These are phyloP conservation scores for Penicillium flavigenum DNA, from an alignment of 495 filamentous ascomycete genomes.

Conservation along the genomic window DNA sequence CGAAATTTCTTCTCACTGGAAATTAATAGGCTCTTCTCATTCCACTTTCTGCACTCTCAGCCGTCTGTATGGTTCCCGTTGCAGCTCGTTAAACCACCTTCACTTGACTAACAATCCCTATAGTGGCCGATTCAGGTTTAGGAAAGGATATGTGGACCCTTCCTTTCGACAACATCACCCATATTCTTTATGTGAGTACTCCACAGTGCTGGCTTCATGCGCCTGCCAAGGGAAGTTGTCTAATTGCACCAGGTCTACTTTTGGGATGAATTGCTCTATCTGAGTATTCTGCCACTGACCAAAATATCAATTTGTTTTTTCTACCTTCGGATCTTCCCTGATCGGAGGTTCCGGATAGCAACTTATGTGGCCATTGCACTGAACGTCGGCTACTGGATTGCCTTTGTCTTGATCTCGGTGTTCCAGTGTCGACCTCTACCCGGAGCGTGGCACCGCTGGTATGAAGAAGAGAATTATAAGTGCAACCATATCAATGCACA, in stretches of 20 bases:
- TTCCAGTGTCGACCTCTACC: slow-evolving; percentile 45
- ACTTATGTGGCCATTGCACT: slow-evolving; percentile 36
- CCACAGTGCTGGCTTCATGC: not conserved
- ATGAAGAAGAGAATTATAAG: slow-evolving; percentile 34
- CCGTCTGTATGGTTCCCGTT: slow-evolving; percentile 22
- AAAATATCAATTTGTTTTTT: slow-evolving; percentile 44
- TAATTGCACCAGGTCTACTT: slow-evolving; percentile 25
- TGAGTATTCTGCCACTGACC: slow-evolving; percentile 34
- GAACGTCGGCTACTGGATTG: slow-evolving; percentile 37
- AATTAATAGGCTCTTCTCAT: slow-evolving; percentile 19
- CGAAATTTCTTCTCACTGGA: not conserved
- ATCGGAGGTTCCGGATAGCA: slow-evolving; percentile 26
- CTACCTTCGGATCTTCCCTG: slow-evolving; percentile 46
- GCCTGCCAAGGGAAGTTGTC: not conserved
- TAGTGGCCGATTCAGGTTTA: slow-evolving; percentile 42
- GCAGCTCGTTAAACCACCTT: not conserved
- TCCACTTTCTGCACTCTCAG: slow-evolving; percentile 28
- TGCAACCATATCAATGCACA: slow-evolving; percentile 45
- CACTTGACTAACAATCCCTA: not conserved
- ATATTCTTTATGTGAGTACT: slow-evolving; percentile 33
- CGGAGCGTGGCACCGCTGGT: slow-evolving; percentile 45
- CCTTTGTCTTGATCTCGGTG: slow-evolving; percentile 40
- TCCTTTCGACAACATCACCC: slow-evolving; percentile 45
- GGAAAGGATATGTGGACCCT: slow-evolving; percentile 51
- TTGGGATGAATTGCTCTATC: slow-evolving; percentile 37